phyloP scores from a whole-genome alignment of 805 yeast genomes.

The Pichia pseudocactophila region DNA sequence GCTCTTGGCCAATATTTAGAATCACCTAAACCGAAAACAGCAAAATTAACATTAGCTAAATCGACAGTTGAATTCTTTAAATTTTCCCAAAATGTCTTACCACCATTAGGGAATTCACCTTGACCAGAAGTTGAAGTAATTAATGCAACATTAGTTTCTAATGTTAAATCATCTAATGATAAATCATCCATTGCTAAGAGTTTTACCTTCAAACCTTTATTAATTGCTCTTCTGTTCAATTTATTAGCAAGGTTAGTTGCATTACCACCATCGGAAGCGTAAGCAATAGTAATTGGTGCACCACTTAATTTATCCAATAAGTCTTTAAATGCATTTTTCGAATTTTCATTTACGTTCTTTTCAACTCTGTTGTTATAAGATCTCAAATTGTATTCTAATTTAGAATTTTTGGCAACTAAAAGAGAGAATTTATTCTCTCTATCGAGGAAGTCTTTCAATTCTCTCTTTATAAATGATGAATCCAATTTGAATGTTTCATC shows the following conservation, averaged over 20 bases:
- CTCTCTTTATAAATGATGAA: conserved; percentile 71
- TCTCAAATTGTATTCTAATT: conserved; percentile 66
- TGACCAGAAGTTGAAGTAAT: conserved; percentile 75
- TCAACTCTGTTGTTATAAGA: conserved; percentile 51
- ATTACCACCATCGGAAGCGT: conserved; percentile 88
- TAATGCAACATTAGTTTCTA: conserved; percentile 60
- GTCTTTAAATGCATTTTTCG: conserved; percentile 68
- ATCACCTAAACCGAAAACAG: conserved; percentile 75
- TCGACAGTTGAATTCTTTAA: conserved; percentile 61
- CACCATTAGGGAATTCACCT: conserved; percentile 82
- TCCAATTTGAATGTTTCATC: conserved; percentile 68
- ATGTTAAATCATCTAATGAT: conserved; percentile 62
- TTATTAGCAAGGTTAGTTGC: conserved; percentile 78
- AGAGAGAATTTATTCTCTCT: conserved; percentile 83
- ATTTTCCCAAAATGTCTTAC: conserved; percentile 68
- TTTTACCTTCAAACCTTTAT: conserved; percentile 64
- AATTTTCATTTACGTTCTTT: conserved; percentile 45
- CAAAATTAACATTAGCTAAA: conserved; percentile 44
- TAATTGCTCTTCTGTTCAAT: conserved; percentile 67
- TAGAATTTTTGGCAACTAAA: conserved; percentile 62
- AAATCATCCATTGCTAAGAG: conserved; percentile 65
- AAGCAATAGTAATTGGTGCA: conserved; percentile 80
- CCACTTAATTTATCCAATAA: conserved; percentile 83
- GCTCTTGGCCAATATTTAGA: conserved; percentile 94
- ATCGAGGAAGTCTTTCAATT: conserved; percentile 70